Evolutionary conservation across 129 eudicot genomes (phyloP), one percentile per base, ranked within the genome.

Genomic region (Flaveria brownii): DNA sequence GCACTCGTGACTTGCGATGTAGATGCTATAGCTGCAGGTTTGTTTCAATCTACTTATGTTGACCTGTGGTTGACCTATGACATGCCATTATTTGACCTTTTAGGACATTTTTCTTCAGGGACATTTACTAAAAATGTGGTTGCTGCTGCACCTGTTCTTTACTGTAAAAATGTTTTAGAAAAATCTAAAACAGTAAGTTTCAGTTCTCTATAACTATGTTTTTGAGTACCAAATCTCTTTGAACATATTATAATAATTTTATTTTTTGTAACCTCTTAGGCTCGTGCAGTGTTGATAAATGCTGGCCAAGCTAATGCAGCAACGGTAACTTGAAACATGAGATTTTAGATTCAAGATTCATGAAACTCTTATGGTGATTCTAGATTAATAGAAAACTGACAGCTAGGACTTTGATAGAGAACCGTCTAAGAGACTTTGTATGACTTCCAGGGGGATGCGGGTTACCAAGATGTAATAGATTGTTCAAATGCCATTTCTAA

Each of bases 251-350:
- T n/a, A 28, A 66, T 67, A 43, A 72, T 62, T 66, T 77, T 30
- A 30, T 0, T 36, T 14, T 71, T 62, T 68, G 73, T 70, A 59
- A 75, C 63, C 56, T 87, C 63, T 77, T 85, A 94, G 98, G 97
- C 93, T 41, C 98, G 97, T 79, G 98, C 98, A 2, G 91, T 94
- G 33, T 81, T 94, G 76, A 94, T 91, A 72, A 91, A 94, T 87
- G 98, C 98, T 84, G 98, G 98, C 81, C 98, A 94, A 86, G 98
- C 98, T 66, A 94, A 94, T 84, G 98, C 93, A 56, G 96, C 92
- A 60, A 79, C 90, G 78, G 90, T 88, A 77, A 84, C 68, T 30
- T 6, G 17, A 72, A 65, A 69, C 64, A 26, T 28, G 43, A 23
- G 6, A 54, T 59, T 41, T 36, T 64, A 26, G 12, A 0, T 63